Percentiles rank a stretch among this genome's conserved stretches.
phyloP scores from a whole-genome alignment of 2,329 filamentous ascomycete genomes.

The Pseudogymnoascus sp. region DNA sequence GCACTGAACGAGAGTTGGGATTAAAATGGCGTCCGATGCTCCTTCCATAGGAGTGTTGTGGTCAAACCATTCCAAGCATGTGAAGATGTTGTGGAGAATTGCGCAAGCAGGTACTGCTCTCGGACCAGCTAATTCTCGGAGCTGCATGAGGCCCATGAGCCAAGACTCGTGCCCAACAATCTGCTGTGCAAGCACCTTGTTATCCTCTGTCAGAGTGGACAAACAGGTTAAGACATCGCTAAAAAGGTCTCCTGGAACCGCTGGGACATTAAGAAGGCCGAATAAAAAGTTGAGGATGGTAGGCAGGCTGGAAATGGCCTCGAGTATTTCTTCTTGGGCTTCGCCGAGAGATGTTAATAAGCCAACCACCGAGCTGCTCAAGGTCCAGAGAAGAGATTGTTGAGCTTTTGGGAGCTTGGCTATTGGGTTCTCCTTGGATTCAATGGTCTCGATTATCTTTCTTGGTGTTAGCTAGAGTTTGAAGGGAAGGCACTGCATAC shows the following conservation, averaged over 20 bases:
- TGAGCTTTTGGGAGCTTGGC: constrained; percentile 44
- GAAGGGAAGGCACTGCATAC: background rate
- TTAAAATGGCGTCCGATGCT: constrained; percentile 42
- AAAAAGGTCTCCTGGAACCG: constrained; percentile 30
- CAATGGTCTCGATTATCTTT: constrained; percentile 24
- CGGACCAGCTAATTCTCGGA: constrained; percentile 40
- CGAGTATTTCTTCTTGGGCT: constrained; percentile 51
- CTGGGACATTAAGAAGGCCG: constrained; percentile 37
- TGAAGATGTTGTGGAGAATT: constrained; percentile 54
- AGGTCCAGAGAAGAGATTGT: constrained; percentile 44
- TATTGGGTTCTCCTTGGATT: constrained; percentile 33
- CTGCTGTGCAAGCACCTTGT: constrained; percentile 41
- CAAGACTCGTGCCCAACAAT: constrained; percentile 44
- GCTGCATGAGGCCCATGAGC: constrained; percentile 41
- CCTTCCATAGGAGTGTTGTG: constrained; percentile 39
- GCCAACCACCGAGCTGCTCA: constrained; percentile 44
- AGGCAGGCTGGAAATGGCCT: constrained; percentile 42
- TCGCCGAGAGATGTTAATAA: constrained; percentile 48
- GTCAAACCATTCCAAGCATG: constrained; percentile 45
- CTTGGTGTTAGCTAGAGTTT: constrained; percentile 9
- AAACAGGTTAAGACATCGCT: constrained; percentile 47
- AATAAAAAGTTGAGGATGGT: constrained; percentile 47
- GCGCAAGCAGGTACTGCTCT: constrained; percentile 50
- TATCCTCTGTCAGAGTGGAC: constrained; percentile 53
- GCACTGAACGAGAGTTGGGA: constrained; percentile 35